Evolutionary conservation across 225 moss, liverwort and hornwort species (phyloP).

Genomic region (Climacium dendroides): DNA sequence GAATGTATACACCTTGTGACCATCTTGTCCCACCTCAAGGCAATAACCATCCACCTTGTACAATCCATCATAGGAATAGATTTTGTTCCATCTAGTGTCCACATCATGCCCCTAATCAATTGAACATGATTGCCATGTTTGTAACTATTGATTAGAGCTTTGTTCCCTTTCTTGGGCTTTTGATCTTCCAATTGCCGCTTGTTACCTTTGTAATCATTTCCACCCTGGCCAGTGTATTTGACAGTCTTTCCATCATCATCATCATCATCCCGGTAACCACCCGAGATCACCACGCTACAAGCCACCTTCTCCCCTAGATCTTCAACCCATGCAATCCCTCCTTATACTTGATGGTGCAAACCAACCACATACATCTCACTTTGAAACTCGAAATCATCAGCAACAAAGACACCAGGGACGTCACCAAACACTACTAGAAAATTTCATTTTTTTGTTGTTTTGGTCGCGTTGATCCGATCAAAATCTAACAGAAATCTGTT

Average conservation of each 20-base stretch:
- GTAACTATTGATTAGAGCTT: neutral
- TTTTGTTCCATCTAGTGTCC: conserved; percentile 5
- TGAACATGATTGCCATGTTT: neutral
- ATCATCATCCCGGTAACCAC: too few relatives aligned
- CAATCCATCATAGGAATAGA: conserved; percentile 46
- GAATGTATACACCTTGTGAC: conserved; percentile 32
- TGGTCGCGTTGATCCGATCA: too few relatives aligned
- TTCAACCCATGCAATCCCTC: neutral
- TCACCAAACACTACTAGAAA: too few relatives aligned
- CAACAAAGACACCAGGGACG: conserved; percentile 9
- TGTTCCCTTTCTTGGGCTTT: neutral
- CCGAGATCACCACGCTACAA: conserved; percentile 6
- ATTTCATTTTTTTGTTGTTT: too few relatives aligned
- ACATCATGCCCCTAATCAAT: conserved; percentile 18
- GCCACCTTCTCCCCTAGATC: neutral
- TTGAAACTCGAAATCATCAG: neutral
- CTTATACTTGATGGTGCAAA: conserved; percentile 1
- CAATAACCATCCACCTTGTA: neutral
- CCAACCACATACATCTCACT: neutral
- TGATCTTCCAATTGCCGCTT: conserved; percentile 9
- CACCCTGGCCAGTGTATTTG: conserved; percentile 20
- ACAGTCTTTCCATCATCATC: too few relatives aligned
- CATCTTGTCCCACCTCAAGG: conserved; percentile 2
- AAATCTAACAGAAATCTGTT: too few relatives aligned
- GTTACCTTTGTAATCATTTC: conserved; percentile 3